phyloP scores from a whole-genome alignment of 192 early-diverging fungal genomes.

The Umbelopsis vinacea region DNA sequence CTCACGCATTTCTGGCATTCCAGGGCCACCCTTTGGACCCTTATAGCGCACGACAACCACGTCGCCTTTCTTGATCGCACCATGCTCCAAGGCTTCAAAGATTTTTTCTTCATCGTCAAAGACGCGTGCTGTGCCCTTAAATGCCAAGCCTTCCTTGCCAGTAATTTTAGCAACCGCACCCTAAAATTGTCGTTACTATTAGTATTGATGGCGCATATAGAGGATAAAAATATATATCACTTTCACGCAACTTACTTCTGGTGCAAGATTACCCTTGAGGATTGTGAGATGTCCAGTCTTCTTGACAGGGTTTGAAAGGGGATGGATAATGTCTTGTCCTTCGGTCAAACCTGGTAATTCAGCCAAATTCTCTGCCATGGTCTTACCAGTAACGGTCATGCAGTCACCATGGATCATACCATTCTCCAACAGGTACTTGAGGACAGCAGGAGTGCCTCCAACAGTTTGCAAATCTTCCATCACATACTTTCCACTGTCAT shows the following conservation, averaged over 20 bases:
- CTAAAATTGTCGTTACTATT: not conserved
- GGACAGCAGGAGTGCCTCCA: constrained; percentile 93
- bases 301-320: constrained; percentile 91
- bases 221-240: not conserved
- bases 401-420: constrained; percentile 84
- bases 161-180: constrained; percentile 99
- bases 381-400: constrained; percentile 97
- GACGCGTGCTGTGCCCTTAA: constrained; percentile 87
- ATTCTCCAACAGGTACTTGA: constrained; percentile 91
- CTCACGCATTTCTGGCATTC: constrained; percentile 97
- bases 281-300: constrained; percentile 92
- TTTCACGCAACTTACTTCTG: constrained; percentile 48
- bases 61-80: constrained; percentile 89
- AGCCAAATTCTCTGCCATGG: constrained; percentile 89
- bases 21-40: constrained; percentile 97
- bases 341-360: constrained; percentile 73
- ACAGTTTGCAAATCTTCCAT: constrained; percentile 94
- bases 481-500: constrained; percentile 88
- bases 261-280: constrained; percentile 91
- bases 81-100: constrained; percentile 83
- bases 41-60: constrained; percentile 95
- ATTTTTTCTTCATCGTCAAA: constrained; percentile 95
- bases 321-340: constrained; percentile 85
- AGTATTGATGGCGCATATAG: not conserved
- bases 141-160: constrained; percentile 94